Evolutionary conservation across 1,284 basidiomycete species (phyloP), one percentile per base, ranked within the genome.

Genomic region (Sporisorium scitamineum): DNA sequence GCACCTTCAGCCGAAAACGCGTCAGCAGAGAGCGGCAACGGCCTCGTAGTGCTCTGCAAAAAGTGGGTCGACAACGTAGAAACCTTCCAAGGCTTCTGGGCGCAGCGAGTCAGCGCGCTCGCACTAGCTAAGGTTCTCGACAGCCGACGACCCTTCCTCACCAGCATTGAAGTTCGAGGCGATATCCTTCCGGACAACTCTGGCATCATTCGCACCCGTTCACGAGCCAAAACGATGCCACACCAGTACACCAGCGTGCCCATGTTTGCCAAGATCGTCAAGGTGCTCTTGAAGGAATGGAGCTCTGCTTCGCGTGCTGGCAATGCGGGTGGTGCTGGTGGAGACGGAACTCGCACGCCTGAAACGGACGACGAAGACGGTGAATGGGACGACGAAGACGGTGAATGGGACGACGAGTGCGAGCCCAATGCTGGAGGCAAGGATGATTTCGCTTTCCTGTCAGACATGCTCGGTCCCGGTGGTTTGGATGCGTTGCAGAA

Each of bases 31-130:
- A 18, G 73, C 66, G 47, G 88, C 89, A 89, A 88, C 10, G 90
- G 90, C 0, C 89, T 98, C 16, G 91, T 94, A 73, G 89, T 97
- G 47, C 88, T 99, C 24, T 89, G 96, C 42, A 89, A 91, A 62
- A 91, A 92, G 1, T 98, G 96, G 96, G 93, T 92, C 81, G 95
- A 98, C 83, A 94, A 94, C 80, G 92, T 92, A 27, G 93, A 94
- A 85, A 94, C 93, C 8, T 93, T 98, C 88, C 93, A 94, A 82
- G 95, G 96, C 37, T 94, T 92, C 86, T 97, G 95, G 94, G 61
- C 79, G 11, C 65, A 71, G 39, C 59, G 79, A 5, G 73, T 82
- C 26, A 80, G 93, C 85, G 91, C 90, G 24, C 87, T 97, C 54
- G 95, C 92, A 0, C 87, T 99, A 53, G 90, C 90, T 52, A 90